A percentile compares a stretch with the other conserved stretches of the same genome.
Evolutionary conservation across 768 basidiomycete species (phyloP).

Genomic region (Boletus speciosus): DNA sequence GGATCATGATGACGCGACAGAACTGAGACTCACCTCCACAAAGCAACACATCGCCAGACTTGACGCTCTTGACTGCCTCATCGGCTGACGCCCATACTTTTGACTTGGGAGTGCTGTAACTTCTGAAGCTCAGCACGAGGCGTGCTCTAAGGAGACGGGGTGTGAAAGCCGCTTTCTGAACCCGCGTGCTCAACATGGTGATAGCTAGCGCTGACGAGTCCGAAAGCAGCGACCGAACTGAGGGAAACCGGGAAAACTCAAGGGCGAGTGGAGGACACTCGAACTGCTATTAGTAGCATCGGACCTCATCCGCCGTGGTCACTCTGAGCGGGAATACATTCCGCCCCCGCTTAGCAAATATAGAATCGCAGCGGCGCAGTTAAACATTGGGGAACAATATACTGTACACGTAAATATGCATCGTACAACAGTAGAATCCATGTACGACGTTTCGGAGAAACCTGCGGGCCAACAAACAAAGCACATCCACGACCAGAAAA

Average conservation of each 20-base stretch:
- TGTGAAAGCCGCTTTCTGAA: constrained; percentile 11
- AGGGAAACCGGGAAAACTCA: not conserved
- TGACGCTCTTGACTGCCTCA: constrained; percentile 79
- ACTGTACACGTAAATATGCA: too few species aligned
- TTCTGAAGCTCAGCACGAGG: constrained; percentile 12
- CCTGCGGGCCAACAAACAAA: too few species aligned
- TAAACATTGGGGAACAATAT: too few species aligned
- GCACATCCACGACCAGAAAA: too few species aligned
- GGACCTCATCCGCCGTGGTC: constrained; percentile 25
- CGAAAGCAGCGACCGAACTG: not conserved
- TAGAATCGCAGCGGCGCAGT: too few species aligned
- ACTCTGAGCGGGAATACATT: not conserved
- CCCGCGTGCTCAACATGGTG: constrained; percentile 22
- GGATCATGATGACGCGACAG: not conserved
- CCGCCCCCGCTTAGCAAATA: not conserved
- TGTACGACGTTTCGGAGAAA: too few species aligned
- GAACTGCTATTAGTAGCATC: constrained; percentile 2
- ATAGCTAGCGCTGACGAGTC: not conserved
- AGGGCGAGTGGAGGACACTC: not conserved
- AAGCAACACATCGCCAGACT: constrained; percentile 73
- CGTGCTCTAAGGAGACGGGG: constrained; percentile 20
- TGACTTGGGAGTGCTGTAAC: constrained; percentile 35
- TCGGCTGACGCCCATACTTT: constrained; percentile 85
- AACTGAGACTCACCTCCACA: constrained; percentile 63
- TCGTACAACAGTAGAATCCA: too few species aligned